These are phyloP conservation scores for Xerocomus minutiporus DNA, from an alignment of 1,284 basidiomycete species.

Conservation along the genomic window DNA sequence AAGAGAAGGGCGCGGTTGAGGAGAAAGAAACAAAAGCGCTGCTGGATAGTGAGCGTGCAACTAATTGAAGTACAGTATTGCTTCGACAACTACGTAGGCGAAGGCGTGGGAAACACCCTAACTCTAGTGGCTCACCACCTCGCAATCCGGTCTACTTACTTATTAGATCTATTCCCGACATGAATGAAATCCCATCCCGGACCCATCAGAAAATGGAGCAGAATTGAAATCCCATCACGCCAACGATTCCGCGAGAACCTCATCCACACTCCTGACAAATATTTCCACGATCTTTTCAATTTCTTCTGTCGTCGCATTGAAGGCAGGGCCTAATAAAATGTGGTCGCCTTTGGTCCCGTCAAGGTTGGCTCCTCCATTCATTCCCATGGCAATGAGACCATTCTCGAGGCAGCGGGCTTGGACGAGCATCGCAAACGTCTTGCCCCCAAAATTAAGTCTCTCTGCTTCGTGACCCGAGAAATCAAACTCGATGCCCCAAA, in stretches of 20 bases:
- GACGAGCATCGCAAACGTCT: constrained; percentile 55
- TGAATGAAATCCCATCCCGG: background rate
- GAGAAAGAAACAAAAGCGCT: constrained; percentile 23
- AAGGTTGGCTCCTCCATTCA: constrained; percentile 63
- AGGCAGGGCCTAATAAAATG: constrained; percentile 68
- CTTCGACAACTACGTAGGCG: constrained; percentile 20
- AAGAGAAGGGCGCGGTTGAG: constrained; percentile 26
- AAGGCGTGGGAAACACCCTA: constrained; percentile 31
- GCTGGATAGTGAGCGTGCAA: constrained; percentile 19
- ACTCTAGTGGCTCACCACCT: constrained; percentile 9
- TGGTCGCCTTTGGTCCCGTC: constrained; percentile 71
- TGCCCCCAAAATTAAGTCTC: constrained; percentile 46
- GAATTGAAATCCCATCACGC: constrained; percentile 5
- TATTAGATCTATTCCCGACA: no score
- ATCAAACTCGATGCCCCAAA: constrained; percentile 82
- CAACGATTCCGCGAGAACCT: constrained; percentile 44
- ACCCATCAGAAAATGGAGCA: background rate
- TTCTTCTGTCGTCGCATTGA: constrained; percentile 64
- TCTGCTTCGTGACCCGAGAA: constrained; percentile 42
- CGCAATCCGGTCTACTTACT: no score
- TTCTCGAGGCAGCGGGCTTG: constrained; percentile 64
- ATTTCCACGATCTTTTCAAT: constrained; percentile 61
- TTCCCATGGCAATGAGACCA: constrained; percentile 65
- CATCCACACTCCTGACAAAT: constrained; percentile 60
- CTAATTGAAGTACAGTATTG: constrained; percentile 29